These are phyloP conservation scores for Wickerhamomyces silvicola DNA, from an alignment of 805 yeast species.

Conservation along the genomic window DNA sequence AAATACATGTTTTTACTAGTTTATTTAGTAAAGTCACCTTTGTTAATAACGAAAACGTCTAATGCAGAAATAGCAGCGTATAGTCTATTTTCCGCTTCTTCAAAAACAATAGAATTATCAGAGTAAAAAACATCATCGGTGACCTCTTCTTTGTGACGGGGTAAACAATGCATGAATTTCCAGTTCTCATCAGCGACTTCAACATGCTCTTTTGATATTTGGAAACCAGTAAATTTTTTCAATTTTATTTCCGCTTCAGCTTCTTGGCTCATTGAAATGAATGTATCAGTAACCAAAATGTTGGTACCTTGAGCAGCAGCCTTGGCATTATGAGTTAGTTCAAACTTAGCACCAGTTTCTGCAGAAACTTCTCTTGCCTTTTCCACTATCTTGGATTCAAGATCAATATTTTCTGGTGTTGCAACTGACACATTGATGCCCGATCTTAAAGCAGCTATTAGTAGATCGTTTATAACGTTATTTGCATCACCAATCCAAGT, in stretches of 20 bases:
- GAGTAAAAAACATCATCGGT: slow-evolving; percentile 88
- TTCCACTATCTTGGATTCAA: slow-evolving; percentile 47
- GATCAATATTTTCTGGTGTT: slow-evolving; percentile 70
- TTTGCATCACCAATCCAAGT: slow-evolving; percentile 98
- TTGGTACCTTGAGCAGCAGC: slow-evolving; percentile 70
- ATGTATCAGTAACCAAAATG: slow-evolving; percentile 90
- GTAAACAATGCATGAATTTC: slow-evolving; percentile 97
- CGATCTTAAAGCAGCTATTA: slow-evolving; percentile 76
- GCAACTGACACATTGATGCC: slow-evolving; percentile 83
- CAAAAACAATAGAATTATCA: slow-evolving; percentile 78
- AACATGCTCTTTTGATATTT: slow-evolving; percentile 65
- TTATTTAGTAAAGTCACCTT: slow-evolving; percentile 47
- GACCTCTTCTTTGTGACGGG: slow-evolving; percentile 93
- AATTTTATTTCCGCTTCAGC: slow-evolving; percentile 63
- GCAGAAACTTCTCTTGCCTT: slow-evolving; percentile 48
- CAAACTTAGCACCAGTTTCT: slow-evolving; percentile 46
- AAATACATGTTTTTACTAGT: background rate
- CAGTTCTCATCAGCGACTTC: slow-evolving; percentile 57
- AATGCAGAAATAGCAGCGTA: slow-evolving; percentile 95
- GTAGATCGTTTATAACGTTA: slow-evolving; percentile 89
- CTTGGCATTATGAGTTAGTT: slow-evolving; percentile 65
- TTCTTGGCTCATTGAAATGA: slow-evolving; percentile 98
- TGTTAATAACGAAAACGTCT: slow-evolving; percentile 82
- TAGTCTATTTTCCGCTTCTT: slow-evolving; percentile 92
- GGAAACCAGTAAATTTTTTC: slow-evolving; percentile 81